phyloP scores from a whole-genome alignment of 768 basidiomycete genomes.

The Solioccasus polychromus region DNA sequence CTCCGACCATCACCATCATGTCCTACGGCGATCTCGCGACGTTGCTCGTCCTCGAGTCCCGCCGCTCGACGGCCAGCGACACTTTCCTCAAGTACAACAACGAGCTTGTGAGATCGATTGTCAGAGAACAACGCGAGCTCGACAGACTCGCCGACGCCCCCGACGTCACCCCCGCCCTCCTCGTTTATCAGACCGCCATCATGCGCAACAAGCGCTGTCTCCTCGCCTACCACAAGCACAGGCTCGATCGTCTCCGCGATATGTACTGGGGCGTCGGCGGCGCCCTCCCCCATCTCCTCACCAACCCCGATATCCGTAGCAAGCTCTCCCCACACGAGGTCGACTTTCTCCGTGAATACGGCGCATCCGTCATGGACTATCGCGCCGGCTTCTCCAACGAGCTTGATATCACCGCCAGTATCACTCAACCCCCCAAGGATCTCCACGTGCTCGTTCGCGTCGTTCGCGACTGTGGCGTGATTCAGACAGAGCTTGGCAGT shows the following conservation, averaged over 20 bases:
- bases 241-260: conserved; percentile 78
- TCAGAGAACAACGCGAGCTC: conserved; percentile 90
- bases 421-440: conserved; percentile 83
- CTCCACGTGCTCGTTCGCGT: conserved; percentile 87
- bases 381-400: conserved; percentile 82
- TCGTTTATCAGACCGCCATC: conserved; percentile 87
- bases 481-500: conserved; percentile 87
- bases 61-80: conserved; percentile 79
- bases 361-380: conserved; percentile 77
- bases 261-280: conserved; percentile 91
- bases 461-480: conserved; percentile 83
- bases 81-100: conserved; percentile 92
- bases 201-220: conserved; percentile 94
- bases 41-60: conserved; percentile 82
- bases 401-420: conserved; percentile 82
- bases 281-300: conserved; percentile 79
- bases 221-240: conserved; percentile 87
- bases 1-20: conserved; percentile 25
- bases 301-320: conserved; percentile 60
- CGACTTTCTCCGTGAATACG: conserved; percentile 82
- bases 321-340: conserved; percentile 79
- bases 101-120: conserved; percentile 76
- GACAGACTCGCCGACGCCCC: conserved; percentile 53
- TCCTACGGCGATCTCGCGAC: conserved; percentile 80
- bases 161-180: conserved; percentile 55